Base-by-base conservation (phyloP, 2,329 filamentous ascomycete species). In the Talaromyces sp. region DNA sequence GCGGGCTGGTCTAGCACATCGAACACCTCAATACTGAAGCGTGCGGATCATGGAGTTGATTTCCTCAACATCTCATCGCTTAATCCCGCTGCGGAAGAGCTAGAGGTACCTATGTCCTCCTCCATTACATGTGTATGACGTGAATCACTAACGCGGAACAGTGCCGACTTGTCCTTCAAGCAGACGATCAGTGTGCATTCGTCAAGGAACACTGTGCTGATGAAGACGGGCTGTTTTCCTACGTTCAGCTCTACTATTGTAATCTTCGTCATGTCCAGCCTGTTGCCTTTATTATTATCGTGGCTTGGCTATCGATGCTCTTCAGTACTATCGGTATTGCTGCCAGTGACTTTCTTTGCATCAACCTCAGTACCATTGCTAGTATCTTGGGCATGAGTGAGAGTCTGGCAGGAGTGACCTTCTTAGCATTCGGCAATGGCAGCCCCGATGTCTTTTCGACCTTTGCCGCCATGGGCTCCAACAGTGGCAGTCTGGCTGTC, bases 401-500 rank as follows among this genome's bases (percentile, higher is more conserved):
- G 79, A 97, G 91, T 73, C 83, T 99, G 75, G 92, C 94, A 0
- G 94, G 94, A 38, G 95, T 99, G 29, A 99, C 94, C 0, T 96
- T 99, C 69, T 79, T 99, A 57, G 94, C 94, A 9, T 95, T 99
- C 75, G 94, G 94, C 65, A 99, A 99, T 79, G 94, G 94, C 57
- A 97, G 93, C 63, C 94, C 94, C 2, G 94, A 99, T 75, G 92
- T 99, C 52, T 99, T 99, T 75, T 97, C 92, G 65, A 99, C 94
- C 2, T 97, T 99, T 77, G 94, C 94, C 17, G 95, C 94, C 66
- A 97, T 99, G 91, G 88, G 88, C 69, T 96, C 92, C 26, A 91
- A 97, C 70, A 97, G 92, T 72, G 93, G 93, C n/a, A 95, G 92
- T 78, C 85, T 99, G 81, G 94, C 94, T 1, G 87, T 99, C 46